Evolutionary conservation across 306 rosid species (phyloP), one percentile per base, ranked within the genome.

Genomic region (Dalbergia oliveri): DNA sequence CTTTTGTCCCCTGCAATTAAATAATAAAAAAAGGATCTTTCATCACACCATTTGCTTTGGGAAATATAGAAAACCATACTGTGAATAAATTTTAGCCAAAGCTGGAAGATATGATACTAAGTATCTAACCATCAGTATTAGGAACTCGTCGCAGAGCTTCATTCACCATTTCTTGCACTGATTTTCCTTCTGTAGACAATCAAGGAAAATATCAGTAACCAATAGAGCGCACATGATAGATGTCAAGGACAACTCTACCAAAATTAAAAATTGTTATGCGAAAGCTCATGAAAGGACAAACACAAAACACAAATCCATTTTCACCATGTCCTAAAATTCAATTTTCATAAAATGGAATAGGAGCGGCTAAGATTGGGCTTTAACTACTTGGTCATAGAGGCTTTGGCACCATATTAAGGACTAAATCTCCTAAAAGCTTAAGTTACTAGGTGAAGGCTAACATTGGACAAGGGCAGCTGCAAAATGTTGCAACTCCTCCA

Each of bases 1-100:
- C 91, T 95, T 87, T 86, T 91, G 94, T 95, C 79, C 79, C 99
- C 99, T 95, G 94, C 92, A 93, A 82, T 78, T 86, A 69, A 85
- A 4, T 21, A 69, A 72, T 58, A 72, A 69, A 34, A 79, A 65
- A 67, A 45, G 67, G 63, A 81, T 45, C 76, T 66, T 66, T 43
- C 43, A 57, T 91, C 85, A 88, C 73, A 83, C 44, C 23, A 65
- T 35, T 49, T 33, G 58, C 34, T 72, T 35, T 21, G 13, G 33
- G 69, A 68, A 39, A 83, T 69, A 45, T 39, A 43, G 51, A 75
- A 66, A 47, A 26, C 26, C 58, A 62, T 70, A 78, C 53, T 37
- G 60, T 21, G 62, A 73, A 76, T 73, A 62, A 33, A 68, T 15
- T 50, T 70, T 35, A 15, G 56, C 21, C 45, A 82, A 3, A 44